Conservation (phyloP, 192 early-diverging fungal species). For the Dissophora globulifera region DNA sequence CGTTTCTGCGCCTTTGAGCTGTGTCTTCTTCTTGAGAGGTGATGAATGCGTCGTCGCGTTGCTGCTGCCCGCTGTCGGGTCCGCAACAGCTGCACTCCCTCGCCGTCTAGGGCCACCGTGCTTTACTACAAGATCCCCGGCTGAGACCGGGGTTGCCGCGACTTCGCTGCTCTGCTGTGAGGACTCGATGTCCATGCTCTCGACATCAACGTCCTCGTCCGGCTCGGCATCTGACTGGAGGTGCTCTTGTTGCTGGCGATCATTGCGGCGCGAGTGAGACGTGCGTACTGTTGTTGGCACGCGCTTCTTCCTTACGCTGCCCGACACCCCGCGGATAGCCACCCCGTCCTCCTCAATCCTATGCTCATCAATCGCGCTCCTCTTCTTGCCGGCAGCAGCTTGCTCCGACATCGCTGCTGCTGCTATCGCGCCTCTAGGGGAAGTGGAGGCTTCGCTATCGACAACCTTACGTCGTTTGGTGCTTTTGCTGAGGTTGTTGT, state of each 20-base stretch:
- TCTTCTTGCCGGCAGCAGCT: background rate
- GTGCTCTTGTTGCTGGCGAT: background rate
- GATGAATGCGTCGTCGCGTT: background rate
- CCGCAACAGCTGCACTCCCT: constrained; percentile 1
- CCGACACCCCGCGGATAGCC: constrained; percentile 4
- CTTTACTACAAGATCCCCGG: too few species aligned
- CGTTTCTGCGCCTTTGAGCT: background rate
- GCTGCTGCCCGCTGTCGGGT: too few species aligned
- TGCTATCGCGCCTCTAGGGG: background rate
- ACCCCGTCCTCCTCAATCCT: background rate
- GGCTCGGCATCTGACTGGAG: background rate
- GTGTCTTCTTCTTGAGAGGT: background rate
- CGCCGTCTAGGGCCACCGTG: background rate
- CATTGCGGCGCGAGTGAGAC: background rate
- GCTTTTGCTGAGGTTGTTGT: constrained; percentile 1
- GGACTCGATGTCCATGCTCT: background rate
- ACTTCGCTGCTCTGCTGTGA: too few species aligned
- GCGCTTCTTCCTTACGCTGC: constrained; percentile 28
- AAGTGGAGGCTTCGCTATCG: background rate
- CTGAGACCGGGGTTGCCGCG: too few species aligned
- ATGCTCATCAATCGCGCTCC: constrained; percentile 10
- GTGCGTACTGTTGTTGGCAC: constrained; percentile 1
- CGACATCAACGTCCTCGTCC: background rate
- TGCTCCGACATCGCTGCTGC: background rate
- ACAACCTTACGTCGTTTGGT: constrained; percentile 9